Base-by-base conservation (phyloP, 2,329 filamentous ascomycete genomes). In the Purpureocillium lavendulum region DNA sequence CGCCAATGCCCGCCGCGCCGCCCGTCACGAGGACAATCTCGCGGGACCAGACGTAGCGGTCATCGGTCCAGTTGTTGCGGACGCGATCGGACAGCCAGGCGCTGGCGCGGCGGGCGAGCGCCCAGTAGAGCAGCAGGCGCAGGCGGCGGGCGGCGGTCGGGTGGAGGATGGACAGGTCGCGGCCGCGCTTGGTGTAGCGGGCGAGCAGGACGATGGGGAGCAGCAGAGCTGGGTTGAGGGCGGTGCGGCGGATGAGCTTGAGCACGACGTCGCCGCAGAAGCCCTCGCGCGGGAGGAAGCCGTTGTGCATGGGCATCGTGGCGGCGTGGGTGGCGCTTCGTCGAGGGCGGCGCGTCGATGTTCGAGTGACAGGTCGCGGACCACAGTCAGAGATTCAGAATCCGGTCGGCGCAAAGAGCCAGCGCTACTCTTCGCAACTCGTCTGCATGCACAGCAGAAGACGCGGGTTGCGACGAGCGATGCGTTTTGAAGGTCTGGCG, bases 21-120 rank as follows among this genome's bases (percentile, higher is more conserved):
- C 86, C 84, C 0, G 85, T 89, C 15, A 89, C 70, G 33, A 88
- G 65, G 3, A 85, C 79, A 37, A 88, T 70, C 62, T 88, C 84
- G 38, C 70, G 71, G 16, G 67, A 62, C 81, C 83, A 87, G 54
- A 78, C 70, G 59, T 81, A 83, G 31, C 55, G 60, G 44, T 62
- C 59, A 28, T 51, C 34, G 15, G 53, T 46, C 59, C 60, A 62
- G 36, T 62, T 61, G 45, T 63, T 62, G 41, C 52, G 53, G 18
- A 52, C 48, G 42, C 51, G 53, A 29, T 59, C 56, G 13, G 59
- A 63, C 31, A 55, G 40, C 54, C 56, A 62, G 17, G 43, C 43
- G 43, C 50, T 58, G 16, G 49, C 45, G 38, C 48, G 48, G 17
- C 56, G 52, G 4, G 47, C 46, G 9, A 62, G 24, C 3, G 53